Evolutionary conservation across 805 yeast species (phyloP), one percentile per base, ranked within the genome.

Genomic region (Suhomyces kilbournensis): DNA sequence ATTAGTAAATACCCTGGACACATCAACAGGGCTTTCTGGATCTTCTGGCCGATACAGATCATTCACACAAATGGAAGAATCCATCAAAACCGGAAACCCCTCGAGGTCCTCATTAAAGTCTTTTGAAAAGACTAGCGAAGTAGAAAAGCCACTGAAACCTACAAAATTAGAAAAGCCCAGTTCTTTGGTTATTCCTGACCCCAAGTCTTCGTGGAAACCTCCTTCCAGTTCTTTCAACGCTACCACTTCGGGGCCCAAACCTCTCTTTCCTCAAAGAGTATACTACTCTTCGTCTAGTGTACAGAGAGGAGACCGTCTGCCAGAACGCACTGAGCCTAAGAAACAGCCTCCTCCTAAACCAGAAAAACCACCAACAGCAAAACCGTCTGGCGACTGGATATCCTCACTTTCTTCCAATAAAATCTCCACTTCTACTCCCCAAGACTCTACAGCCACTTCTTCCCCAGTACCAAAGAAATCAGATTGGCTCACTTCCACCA

Each of bases 401-500:
- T 38, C 39, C 3, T 51, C 54, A 9, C 49, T 51, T 14, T 26
- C 46, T 19, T 38, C 50, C 17, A 57, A 57, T 32, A 48, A 47
- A 34, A 50, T 35, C 17, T 49, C 60, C 12, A 46, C 52, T 2
- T 39, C 55, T 4, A 44, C 51, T 7, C 32, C 38, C 1, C 54
- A 55, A 22, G 56, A 47, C 9, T 38, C 25, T 17, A 26, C 54
- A 7, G 10, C 30, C 14, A 46, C 39, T 14, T 14, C 46, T 6
- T 35, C 51, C 8, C 49, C 52, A 20, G 15, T 26, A 2, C 42
- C 32, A 8, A 49, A 46, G 30, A 54, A 54, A 26, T 42, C 54
- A 3, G 59, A 56, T 23, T 56, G 59, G 59, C 40, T 56, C 9
- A 52, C 59, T n/a, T 56, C 59, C 5, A 48, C 59, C 8, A 38